Conservation (phyloP, 495 filamentous ascomycete species). For the Xylaria intraflava region DNA sequence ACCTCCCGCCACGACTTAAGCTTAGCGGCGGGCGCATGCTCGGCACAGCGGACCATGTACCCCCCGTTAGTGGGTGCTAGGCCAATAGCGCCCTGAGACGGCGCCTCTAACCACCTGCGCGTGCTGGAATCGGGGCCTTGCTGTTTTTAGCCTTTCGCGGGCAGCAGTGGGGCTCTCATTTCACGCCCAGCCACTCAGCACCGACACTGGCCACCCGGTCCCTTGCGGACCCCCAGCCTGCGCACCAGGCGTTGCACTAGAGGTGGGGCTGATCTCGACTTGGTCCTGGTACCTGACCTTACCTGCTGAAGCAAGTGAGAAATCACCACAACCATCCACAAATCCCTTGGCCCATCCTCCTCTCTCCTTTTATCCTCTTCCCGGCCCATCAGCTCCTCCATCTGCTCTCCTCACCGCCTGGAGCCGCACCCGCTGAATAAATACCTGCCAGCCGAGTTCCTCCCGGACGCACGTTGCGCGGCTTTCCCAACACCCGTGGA, state of each 20-base stretch:
- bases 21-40: too few species aligned
- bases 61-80: too few species aligned
- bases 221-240: conserved; percentile 5
- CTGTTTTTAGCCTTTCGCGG: conserved; percentile 3
- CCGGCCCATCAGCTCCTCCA: neutral
- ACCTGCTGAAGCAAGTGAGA: neutral
- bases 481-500: neutral
- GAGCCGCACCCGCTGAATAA: neutral
- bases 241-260: conserved; percentile 5
- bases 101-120: too few species aligned
- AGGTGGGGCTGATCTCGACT: conserved; percentile 6
- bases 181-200: conserved; percentile 1
- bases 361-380: neutral
- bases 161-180: conserved; percentile 10
- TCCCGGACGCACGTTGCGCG: neutral
- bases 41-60: too few species aligned
- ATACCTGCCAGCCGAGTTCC: neutral
- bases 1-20: too few species aligned
- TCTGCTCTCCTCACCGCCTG: conserved; percentile 1
- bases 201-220: neutral
- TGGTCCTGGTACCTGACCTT: conserved; percentile 5
- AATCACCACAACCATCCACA: conserved; percentile 2
- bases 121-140: conserved; percentile 6
- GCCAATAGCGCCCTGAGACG: too few species aligned
- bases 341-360: neutral